Evolutionary conservation across 2,329 filamentous ascomycete genomes (phyloP).

Genomic region (Phoma sp.): DNA sequence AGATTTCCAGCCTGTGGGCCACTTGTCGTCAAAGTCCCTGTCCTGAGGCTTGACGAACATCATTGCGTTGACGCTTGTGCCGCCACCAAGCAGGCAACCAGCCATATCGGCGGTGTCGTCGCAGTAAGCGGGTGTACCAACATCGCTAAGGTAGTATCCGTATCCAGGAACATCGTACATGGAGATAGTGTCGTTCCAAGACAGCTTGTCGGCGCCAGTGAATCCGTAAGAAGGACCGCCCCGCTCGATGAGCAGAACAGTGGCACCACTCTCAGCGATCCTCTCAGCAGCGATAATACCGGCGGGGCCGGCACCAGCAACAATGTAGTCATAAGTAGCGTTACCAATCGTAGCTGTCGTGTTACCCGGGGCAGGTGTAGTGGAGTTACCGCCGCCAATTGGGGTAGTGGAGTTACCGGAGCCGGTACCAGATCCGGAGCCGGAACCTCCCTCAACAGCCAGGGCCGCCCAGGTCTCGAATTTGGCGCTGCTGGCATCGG

Average conservation of each 20-base stretch:
- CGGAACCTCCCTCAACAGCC: slow-evolving; percentile 29
- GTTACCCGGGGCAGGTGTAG: slow-evolving; percentile 35
- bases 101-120: slow-evolving; percentile 74
- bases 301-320: slow-evolving; percentile 67
- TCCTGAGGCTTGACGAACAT: slow-evolving; percentile 46
- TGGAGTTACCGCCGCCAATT: slow-evolving; percentile 34
- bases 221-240: slow-evolving; percentile 47
- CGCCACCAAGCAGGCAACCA: slow-evolving; percentile 73
- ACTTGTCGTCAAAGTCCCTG: slow-evolving; percentile 74
- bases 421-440: slow-evolving; percentile 22
- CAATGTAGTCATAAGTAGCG: slow-evolving; percentile 66
- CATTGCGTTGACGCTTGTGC: slow-evolving; percentile 70
- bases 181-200: slow-evolving; percentile 47
- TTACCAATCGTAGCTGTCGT: slow-evolving; percentile 47
- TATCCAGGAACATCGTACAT: slow-evolving; percentile 50
- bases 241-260: slow-evolving; percentile 64
- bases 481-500: slow-evolving; percentile 40
- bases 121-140: slow-evolving; percentile 54
- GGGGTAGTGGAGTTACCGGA: slow-evolving; percentile 38
- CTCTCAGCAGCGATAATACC: slow-evolving; percentile 66
- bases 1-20: slow-evolving; percentile 74
- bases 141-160: slow-evolving; percentile 43
- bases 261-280: slow-evolving; percentile 69
- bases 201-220: slow-evolving; percentile 37
- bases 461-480: slow-evolving; percentile 47